A percentile compares a stretch with the other conserved stretches of the same genome.
Conservation (phyloP, 331 rosid genomes). For the Dryas integrifolia region DNA sequence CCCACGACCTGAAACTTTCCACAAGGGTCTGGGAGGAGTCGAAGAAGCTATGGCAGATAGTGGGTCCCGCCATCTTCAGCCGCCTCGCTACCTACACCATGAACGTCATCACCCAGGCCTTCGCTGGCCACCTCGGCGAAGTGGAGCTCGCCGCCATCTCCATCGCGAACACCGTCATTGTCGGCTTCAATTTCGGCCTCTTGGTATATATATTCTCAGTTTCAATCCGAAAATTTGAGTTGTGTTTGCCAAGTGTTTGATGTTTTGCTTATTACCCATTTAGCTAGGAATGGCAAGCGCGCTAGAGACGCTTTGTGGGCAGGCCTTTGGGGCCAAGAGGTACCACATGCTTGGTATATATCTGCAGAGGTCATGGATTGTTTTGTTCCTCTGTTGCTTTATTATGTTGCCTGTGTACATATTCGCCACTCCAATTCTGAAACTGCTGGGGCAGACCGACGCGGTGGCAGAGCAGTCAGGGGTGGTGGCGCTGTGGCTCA, state of each 20-base stretch:
- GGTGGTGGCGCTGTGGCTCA: conserved; percentile 55
- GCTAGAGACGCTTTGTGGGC: conserved; percentile 78
- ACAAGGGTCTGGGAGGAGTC: conserved; percentile 53
- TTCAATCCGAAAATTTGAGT: neutral
- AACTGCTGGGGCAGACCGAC: conserved; percentile 54
- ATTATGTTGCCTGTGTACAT: conserved; percentile 52
- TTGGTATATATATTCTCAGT: conserved; percentile 32
- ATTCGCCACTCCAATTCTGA: conserved; percentile 58
- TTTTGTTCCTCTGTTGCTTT: conserved; percentile 49
- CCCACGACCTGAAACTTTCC: neutral
- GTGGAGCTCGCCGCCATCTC: conserved; percentile 70
- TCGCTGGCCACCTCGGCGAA: conserved; percentile 75
- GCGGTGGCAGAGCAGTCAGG: conserved; percentile 67
- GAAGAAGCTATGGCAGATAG: conserved; percentile 62
- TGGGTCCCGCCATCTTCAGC: conserved; percentile 72
- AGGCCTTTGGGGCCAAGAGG: conserved; percentile 70
- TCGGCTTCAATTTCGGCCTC: conserved; percentile 80
- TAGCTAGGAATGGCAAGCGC: conserved; percentile 91
- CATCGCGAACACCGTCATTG: conserved; percentile 67
- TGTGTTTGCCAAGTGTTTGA: neutral
- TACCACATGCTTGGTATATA: conserved; percentile 64
- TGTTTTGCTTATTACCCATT: neutral
- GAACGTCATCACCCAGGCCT: conserved; percentile 76
- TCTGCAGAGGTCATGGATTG: conserved; percentile 75
- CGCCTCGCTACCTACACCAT: conserved; percentile 51